These are phyloP conservation scores for Calonectria leucothoes DNA, from an alignment of 2,329 filamentous ascomycete genomes.

Conservation along the genomic window DNA sequence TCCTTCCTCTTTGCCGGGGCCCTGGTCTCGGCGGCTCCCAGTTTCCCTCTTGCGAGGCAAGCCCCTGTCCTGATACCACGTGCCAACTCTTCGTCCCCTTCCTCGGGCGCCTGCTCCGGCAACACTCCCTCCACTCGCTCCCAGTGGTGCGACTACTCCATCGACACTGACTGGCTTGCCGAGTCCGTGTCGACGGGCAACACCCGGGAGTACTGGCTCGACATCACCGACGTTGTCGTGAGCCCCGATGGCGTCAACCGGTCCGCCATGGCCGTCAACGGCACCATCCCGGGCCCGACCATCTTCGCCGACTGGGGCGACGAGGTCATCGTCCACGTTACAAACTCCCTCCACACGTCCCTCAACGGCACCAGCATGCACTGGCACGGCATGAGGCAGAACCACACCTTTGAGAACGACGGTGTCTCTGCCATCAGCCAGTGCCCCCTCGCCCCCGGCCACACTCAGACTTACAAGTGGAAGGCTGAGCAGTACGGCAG, in stretches of 20 bases:
- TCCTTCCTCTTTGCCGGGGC: conserved; percentile 1
- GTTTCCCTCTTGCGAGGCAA: neutral
- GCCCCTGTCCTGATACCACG: conserved; percentile 3
- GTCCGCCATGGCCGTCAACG: conserved; percentile 62
- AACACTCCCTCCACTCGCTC: conserved; percentile 46
- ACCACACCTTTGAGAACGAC: conserved; percentile 65
- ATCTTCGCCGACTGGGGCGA: conserved; percentile 66
- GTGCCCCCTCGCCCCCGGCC: conserved; percentile 63
- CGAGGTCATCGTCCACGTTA: conserved; percentile 63
- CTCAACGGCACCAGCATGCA: conserved; percentile 71
- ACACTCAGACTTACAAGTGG: conserved; percentile 48
- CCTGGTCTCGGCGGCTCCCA: conserved; percentile 14
- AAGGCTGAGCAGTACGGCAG: conserved; percentile 27
- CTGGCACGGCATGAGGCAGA: conserved; percentile 72
- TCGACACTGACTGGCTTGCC: conserved; percentile 59
- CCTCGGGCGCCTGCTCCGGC: conserved; percentile 9
- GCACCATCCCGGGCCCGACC: conserved; percentile 68
- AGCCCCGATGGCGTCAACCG: conserved; percentile 59
- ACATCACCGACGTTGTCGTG: conserved; percentile 52
- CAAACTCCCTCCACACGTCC: conserved; percentile 55
- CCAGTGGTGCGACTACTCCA: conserved; percentile 61
- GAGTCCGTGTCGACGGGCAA: conserved; percentile 59
- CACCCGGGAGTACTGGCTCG: conserved; percentile 61
- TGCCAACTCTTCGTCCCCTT: neutral
- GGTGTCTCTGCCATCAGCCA: conserved; percentile 64